These are phyloP conservation scores for Podaxis sp. DNA, from an alignment of 768 basidiomycete genomes.

Conservation along the genomic window DNA sequence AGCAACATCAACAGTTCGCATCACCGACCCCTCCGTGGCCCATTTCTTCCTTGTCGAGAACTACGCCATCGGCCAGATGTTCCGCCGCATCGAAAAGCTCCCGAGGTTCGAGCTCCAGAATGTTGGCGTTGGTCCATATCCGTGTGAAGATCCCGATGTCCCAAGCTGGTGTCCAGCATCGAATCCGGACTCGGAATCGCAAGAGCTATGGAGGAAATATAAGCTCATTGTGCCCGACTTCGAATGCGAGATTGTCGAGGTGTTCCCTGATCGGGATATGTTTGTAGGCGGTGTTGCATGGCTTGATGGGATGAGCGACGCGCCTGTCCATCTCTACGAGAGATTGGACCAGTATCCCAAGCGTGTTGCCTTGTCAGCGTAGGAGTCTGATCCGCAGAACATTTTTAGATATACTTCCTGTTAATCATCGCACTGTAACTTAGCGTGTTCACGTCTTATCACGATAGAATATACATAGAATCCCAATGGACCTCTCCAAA, in stretches of 20 bases:
- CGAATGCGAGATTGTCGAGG: slow-evolving; percentile 65
- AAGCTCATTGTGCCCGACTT: slow-evolving; percentile 55
- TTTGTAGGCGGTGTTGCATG: slow-evolving; percentile 53
- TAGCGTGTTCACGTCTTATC: not conserved
- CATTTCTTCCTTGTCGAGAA: slow-evolving; percentile 64
- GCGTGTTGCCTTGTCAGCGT: not conserved
- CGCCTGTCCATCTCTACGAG: not conserved
- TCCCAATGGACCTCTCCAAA: too few relatives aligned
- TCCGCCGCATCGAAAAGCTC: slow-evolving; percentile 47
- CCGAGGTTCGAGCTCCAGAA: slow-evolving; percentile 57
- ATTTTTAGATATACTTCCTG: too few relatives aligned
- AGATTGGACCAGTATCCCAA: not conserved
- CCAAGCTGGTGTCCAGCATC: not conserved
- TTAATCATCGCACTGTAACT: too few relatives aligned
- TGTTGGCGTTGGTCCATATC: slow-evolving; percentile 44
- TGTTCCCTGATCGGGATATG: slow-evolving; percentile 68
- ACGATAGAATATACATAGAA: not conserved
- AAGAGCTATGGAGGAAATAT: slow-evolving; percentile 54
- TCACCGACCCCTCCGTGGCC: slow-evolving; percentile 54
- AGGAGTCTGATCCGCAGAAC: not conserved
- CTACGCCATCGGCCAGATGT: slow-evolving; percentile 68
- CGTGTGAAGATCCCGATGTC: not conserved
- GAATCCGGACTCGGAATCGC: not conserved
- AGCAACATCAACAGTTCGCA: slow-evolving; percentile 63
- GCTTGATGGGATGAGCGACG: slow-evolving; percentile 32